A percentile compares a stretch with the other conserved stretches of the same genome.
Evolutionary conservation across 2,329 filamentous ascomycete genomes (phyloP).

Genomic region (Claviceps lovelessii): DNA sequence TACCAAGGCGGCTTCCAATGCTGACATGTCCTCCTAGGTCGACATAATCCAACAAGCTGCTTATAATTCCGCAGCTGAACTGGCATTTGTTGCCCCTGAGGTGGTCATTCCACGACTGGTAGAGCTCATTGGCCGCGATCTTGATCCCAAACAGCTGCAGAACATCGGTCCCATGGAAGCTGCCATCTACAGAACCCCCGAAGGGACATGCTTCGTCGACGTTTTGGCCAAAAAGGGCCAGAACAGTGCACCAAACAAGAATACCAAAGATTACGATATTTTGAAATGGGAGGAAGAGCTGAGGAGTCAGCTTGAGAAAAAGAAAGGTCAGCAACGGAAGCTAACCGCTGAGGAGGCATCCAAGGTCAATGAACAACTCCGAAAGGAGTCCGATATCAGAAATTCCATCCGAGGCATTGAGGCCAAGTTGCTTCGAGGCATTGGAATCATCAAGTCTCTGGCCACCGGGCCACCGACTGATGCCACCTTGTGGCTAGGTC

Average conservation of each 20-base stretch:
- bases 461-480: slow-evolving; percentile 82
- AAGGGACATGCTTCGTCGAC: slow-evolving; percentile 79
- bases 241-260: slow-evolving; percentile 63
- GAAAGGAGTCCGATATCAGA: slow-evolving; percentile 72
- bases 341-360: slow-evolving; percentile 75
- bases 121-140: slow-evolving; percentile 56
- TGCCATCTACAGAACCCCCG: slow-evolving; percentile 81
- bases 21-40: slow-evolving; percentile 13
- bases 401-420: slow-evolving; percentile 55
- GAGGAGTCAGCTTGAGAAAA: slow-evolving; percentile 71
- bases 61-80: slow-evolving; percentile 71
- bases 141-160: slow-evolving; percentile 54
- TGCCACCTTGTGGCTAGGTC: slow-evolving; percentile 73
- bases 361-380: slow-evolving; percentile 81
- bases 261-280: slow-evolving; percentile 86
- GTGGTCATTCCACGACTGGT: slow-evolving; percentile 64
- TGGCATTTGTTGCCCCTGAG: slow-evolving; percentile 86
- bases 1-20: neutral
- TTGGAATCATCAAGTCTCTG: slow-evolving; percentile 72
- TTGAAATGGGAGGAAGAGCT: slow-evolving; percentile 96
- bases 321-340: slow-evolving; percentile 85
- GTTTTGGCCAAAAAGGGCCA: slow-evolving; percentile 72
- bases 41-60: slow-evolving; percentile 49
- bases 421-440: slow-evolving; percentile 61
- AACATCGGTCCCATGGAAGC: slow-evolving; percentile 75